These are phyloP conservation scores for Grosmannia huntii DNA, from an alignment of 2,329 filamentous ascomycete species.

Conservation along the genomic window DNA sequence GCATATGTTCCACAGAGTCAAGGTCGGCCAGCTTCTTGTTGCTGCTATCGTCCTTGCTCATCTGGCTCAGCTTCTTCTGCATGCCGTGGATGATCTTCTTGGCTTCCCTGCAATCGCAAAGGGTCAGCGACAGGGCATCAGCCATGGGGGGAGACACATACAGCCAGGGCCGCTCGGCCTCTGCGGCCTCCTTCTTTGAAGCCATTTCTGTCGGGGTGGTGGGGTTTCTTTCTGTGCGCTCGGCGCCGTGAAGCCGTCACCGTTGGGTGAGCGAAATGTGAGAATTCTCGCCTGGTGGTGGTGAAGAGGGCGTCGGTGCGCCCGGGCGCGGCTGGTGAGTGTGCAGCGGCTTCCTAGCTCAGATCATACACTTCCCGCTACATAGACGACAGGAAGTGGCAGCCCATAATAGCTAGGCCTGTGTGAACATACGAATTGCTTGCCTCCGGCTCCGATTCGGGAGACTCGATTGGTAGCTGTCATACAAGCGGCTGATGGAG, in stretches of 20 bases:
- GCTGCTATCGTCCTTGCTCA: constrained; percentile 12
- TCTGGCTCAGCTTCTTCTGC: constrained; percentile 12
- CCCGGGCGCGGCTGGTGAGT: background rate
- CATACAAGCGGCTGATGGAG: constrained; percentile 8
- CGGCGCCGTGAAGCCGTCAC: background rate
- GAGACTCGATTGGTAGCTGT: constrained; percentile 5
- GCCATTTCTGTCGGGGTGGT: background rate
- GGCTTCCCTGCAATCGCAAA: constrained; percentile 8
- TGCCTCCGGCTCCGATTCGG: constrained; percentile 5
- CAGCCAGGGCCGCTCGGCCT: constrained; percentile 11
- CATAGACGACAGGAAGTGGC: constrained; percentile 1
- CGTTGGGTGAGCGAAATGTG: background rate
- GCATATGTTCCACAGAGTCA: constrained; percentile 9
- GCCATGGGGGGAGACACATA: constrained; percentile 1
- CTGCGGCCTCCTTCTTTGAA: constrained; percentile 1
- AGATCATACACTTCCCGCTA: constrained; percentile 10
- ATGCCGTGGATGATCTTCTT: constrained; percentile 11
- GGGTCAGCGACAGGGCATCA: background rate
- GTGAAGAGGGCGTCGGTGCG: background rate
- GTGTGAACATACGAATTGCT: background rate
- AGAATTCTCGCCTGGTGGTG: background rate
- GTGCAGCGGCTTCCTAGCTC: constrained; percentile 6
- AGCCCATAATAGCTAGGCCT: constrained; percentile 13
- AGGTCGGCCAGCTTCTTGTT: constrained; percentile 12
- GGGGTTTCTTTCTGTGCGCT: background rate